These are phyloP conservation scores for Claviceps digitariae DNA, from an alignment of 2,329 filamentous ascomycete genomes.

Conservation along the genomic window DNA sequence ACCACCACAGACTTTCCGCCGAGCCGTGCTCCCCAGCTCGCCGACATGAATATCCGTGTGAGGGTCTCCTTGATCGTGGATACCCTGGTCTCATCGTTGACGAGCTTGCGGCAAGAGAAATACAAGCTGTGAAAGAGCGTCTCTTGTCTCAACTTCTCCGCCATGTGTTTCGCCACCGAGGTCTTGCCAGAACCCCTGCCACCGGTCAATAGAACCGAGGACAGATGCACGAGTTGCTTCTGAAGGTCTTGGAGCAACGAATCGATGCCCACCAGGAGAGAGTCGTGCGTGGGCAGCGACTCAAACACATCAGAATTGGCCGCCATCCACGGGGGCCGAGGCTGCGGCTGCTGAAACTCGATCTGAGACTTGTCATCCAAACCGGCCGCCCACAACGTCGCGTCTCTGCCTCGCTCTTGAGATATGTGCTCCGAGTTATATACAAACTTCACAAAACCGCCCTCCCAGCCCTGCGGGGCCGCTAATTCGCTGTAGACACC, in stretches of 20 bases:
- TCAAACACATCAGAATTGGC: slow-evolving; percentile 32
- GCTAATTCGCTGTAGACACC: slow-evolving; percentile 40
- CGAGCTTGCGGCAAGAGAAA: slow-evolving; percentile 72
- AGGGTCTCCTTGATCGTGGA: slow-evolving; percentile 85
- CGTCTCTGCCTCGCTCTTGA: slow-evolving; percentile 32
- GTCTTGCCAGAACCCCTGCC: slow-evolving; percentile 86
- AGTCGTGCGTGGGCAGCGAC: slow-evolving; percentile 40
- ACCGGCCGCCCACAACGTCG: slow-evolving; percentile 59
- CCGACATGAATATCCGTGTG: slow-evolving; percentile 70
- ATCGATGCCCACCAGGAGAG: slow-evolving; percentile 74
- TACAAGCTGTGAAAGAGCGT: slow-evolving; percentile 72
- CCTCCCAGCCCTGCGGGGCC: slow-evolving; percentile 56
- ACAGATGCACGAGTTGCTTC: slow-evolving; percentile 67
- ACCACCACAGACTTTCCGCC: slow-evolving; percentile 77
- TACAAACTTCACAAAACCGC: slow-evolving; percentile 71
- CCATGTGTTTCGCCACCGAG: slow-evolving; percentile 61
- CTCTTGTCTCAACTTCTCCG: slow-evolving; percentile 56
- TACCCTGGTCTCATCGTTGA: slow-evolving; percentile 82
- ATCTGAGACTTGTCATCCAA: slow-evolving; percentile 60
- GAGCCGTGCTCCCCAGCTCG: slow-evolving; percentile 79
- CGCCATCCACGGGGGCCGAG: slow-evolving; percentile 43
- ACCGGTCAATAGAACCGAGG: slow-evolving; percentile 80
- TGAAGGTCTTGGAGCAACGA: slow-evolving; percentile 56
- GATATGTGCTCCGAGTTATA: slow-evolving; percentile 18
- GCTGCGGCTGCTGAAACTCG: slow-evolving; percentile 62